A percentile compares a stretch with the other conserved stretches of the same genome.
phyloP scores from a whole-genome alignment of 2,329 filamentous ascomycete genomes.

The Orbilia oligospora region DNA sequence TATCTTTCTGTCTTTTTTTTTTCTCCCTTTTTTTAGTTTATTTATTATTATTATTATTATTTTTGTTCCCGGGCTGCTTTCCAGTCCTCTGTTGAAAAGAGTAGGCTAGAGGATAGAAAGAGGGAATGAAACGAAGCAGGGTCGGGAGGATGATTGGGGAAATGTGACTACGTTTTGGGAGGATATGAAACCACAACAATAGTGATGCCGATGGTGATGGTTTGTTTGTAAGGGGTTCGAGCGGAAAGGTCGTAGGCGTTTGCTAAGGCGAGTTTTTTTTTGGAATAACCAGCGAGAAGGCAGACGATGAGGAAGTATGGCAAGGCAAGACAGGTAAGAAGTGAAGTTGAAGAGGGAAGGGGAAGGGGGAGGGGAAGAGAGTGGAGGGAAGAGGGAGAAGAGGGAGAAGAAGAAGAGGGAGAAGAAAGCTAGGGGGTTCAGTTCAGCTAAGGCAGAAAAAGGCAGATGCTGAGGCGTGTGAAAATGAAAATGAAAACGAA shows the following conservation, averaged over 20 bases:
- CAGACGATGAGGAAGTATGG: conserved; percentile 25
- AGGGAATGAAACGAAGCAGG: conserved; percentile 3
- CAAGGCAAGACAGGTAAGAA: conserved; percentile 10
- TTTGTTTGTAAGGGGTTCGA: conserved; percentile 24
- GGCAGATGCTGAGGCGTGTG: conserved; percentile 44
- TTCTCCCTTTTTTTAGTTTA: not conserved
- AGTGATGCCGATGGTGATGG: conserved; percentile 6
- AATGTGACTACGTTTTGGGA: conserved; percentile 54
- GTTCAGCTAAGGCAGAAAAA: conserved; percentile 47
- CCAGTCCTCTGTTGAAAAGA: not conserved
- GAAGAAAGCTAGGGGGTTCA: conserved; percentile 26
- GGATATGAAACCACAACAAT: conserved; percentile 37
- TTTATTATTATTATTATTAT: too few relatives aligned
- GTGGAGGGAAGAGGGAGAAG: not conserved
- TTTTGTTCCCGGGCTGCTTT: conserved; percentile 2
- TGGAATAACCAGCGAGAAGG: conserved; percentile 8
- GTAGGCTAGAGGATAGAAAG: not conserved
- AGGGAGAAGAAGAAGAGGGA: not conserved
- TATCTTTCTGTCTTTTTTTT: not conserved
- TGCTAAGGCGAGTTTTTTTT: conserved; percentile 30
- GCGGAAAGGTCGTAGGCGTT: conserved; percentile 15
- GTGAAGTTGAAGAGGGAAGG: conserved; percentile 8
- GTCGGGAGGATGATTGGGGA: conserved; percentile 3
- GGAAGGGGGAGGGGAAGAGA: conserved; percentile 8
- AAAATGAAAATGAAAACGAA: conserved; percentile 12